phyloP scores from a whole-genome alignment of 1,284 basidiomycete genomes.

The Baeospora myosura region DNA sequence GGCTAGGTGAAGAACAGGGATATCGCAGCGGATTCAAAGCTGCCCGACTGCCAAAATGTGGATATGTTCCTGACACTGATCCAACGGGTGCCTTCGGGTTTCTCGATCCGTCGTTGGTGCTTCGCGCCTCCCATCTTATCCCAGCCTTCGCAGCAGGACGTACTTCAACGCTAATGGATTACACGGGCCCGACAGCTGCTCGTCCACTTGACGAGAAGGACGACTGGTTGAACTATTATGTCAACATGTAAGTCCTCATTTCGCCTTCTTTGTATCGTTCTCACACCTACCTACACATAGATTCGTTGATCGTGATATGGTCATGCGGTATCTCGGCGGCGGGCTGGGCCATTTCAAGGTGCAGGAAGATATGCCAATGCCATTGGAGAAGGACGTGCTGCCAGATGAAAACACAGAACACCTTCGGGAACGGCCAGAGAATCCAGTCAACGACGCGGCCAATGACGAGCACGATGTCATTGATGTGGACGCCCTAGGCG shows the following conservation, averaged over 20 bases:
- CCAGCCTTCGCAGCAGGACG: constrained; percentile 13
- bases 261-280: neutral
- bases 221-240: constrained; percentile 2
- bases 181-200: too few species aligned
- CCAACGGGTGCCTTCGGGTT: constrained; percentile 18
- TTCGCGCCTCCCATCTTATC: constrained; percentile 19
- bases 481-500: too few species aligned
- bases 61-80: constrained; percentile 15
- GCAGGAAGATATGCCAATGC: neutral
- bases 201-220: neutral
- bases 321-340: constrained; percentile 3
- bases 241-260: neutral
- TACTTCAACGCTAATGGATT: neutral
- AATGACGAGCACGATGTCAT: neutral
- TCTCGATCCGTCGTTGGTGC: constrained; percentile 16
- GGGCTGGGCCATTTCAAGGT: neutral
- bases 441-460: neutral
- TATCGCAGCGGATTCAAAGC: constrained; percentile 10
- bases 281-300: neutral
- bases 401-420: neutral
- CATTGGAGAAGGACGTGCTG: neutral
- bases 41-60: constrained; percentile 12
- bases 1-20: constrained; percentile 15
- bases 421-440: neutral
- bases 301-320: constrained; percentile 5